Percentiles rank a stretch among this genome's conserved stretches.
phyloP scores from a whole-genome alignment of 2,329 filamentous ascomycete species.

The Paraphaeosphaeria sporulosa region DNA sequence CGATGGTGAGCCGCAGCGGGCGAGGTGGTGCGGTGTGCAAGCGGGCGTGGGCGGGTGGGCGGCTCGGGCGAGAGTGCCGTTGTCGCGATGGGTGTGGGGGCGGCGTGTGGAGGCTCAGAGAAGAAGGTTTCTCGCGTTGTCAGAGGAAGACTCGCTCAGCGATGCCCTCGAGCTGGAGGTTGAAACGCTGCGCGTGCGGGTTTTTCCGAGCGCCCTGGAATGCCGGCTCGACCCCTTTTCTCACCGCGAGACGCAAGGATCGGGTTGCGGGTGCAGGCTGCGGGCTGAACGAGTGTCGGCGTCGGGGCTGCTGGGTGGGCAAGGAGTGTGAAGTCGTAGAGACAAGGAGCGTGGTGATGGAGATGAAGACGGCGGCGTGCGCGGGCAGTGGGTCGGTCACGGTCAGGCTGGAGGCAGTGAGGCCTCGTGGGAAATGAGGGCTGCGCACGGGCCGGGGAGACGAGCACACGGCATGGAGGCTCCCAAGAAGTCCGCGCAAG shows the following conservation, averaged over 20 bases:
- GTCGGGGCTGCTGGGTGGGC: conserved; percentile 12
- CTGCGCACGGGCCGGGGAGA: conserved; percentile 5
- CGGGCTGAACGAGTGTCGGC: conserved; percentile 18
- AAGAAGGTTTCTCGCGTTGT: conserved; percentile 23
- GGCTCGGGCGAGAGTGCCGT: conserved; percentile 9
- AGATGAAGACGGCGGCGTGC: conserved; percentile 28
- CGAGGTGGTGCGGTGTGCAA: conserved; percentile 13
- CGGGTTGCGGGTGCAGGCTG: conserved; percentile 22
- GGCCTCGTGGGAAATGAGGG: conserved; percentile 12
- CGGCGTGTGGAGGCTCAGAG: conserved; percentile 10
- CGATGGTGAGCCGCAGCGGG: conserved; percentile 18
- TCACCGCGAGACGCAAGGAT: conserved; percentile 38
- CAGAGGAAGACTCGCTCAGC: conserved; percentile 44
- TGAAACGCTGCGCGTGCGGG: conserved; percentile 50
- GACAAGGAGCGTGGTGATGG: conserved; percentile 34
- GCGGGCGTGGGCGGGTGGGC: conserved; percentile 14
- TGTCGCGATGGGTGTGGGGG: neutral
- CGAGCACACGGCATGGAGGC: conserved; percentile 2
- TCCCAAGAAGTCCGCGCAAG: conserved; percentile 7
- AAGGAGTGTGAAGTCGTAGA: conserved; percentile 39
- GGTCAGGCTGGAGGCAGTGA: conserved; percentile 6
- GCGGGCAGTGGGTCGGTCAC: conserved; percentile 16
- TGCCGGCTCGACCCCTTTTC: conserved; percentile 44
- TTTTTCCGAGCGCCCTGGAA: conserved; percentile 39
- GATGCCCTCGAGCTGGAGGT: conserved; percentile 39